Evolutionary conservation across 331 rosid genomes (phyloP).

Genomic region (Acacia pycnantha): DNA sequence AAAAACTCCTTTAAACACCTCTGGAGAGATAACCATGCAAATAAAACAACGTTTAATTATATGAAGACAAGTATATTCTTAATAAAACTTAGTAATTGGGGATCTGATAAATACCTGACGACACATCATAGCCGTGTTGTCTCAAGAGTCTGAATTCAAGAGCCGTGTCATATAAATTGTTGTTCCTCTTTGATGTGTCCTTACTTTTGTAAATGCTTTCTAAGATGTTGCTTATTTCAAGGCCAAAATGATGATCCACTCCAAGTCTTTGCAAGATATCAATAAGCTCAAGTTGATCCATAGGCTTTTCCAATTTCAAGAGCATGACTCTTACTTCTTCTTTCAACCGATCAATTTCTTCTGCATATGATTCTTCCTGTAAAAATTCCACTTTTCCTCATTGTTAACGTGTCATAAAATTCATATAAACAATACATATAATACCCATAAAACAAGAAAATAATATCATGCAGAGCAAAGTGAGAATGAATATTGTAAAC

Average conservation of each 20-base stretch:
- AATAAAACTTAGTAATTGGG: no score
- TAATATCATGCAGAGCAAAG: no score
- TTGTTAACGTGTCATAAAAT: no score
- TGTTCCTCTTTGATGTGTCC: neutral
- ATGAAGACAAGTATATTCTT: no score
- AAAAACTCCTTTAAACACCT: neutral
- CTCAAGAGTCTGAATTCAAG: constrained; percentile 27
- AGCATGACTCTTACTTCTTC: neutral
- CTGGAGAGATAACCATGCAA: neutral
- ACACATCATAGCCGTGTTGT: constrained; percentile 26
- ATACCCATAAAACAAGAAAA: no score
- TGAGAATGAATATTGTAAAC: no score
- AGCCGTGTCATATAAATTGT: constrained; percentile 13
- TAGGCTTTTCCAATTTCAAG: neutral
- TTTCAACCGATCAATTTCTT: neutral
- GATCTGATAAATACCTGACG: neutral
- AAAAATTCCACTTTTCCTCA: no score
- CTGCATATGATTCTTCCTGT: constrained; percentile 15
- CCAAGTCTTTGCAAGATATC: constrained; percentile 21
- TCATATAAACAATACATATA: no score
- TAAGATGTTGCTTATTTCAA: neutral
- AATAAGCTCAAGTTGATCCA: neutral
- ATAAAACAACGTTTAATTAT: no score
- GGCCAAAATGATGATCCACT: constrained; percentile 12
- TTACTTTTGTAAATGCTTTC: neutral